phyloP scores from a whole-genome alignment of 148 eudicot species.

The Linanthus parryae region DNA sequence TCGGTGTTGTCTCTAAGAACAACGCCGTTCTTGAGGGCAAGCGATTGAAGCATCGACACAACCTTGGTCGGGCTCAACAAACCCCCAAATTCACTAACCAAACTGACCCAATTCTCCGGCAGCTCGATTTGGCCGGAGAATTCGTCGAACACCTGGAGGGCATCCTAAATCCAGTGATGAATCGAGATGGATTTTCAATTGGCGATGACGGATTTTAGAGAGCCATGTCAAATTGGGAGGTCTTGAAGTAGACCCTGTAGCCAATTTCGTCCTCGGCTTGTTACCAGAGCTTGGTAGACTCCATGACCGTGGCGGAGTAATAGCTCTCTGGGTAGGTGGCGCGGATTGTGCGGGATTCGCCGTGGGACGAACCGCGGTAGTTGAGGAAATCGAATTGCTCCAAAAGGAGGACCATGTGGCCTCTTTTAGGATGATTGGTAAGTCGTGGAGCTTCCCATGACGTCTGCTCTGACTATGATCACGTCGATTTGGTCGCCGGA shows the following conservation, averaged over 20 bases:
- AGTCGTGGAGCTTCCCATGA: conserved; percentile 83
- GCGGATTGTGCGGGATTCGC: conserved; percentile 86
- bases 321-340: conserved; percentile 76
- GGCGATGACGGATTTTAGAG: conserved; percentile 38
- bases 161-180: conserved; percentile 25
- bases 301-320: conserved; percentile 58
- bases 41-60: conserved; percentile 76
- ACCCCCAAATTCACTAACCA: conserved; percentile 60
- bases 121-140: conserved; percentile 39
- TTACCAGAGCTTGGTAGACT: conserved; percentile 50
- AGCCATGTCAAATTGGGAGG: conserved; percentile 69
- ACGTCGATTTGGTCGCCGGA: too few species aligned
- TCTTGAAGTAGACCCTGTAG: conserved; percentile 55
- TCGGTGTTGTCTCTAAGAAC: conserved; percentile 50
- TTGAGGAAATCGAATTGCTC: conserved; percentile 91
- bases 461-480: conserved; percentile 77
- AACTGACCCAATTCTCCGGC: conserved; percentile 70
- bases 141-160: conserved; percentile 19
- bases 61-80: conserved; percentile 91
- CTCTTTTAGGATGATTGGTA: conserved; percentile 57
- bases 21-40: conserved; percentile 57
- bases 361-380: conserved; percentile 95
- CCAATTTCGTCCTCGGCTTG: conserved; percentile 60
- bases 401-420: conserved; percentile 43
- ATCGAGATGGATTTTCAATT: conserved; percentile 37